Percentiles rank a stretch among this genome's conserved stretches.
These are phyloP conservation scores for Elaeagnus macrophylla DNA, from an alignment of 306 rosid species.

Conservation along the genomic window DNA sequence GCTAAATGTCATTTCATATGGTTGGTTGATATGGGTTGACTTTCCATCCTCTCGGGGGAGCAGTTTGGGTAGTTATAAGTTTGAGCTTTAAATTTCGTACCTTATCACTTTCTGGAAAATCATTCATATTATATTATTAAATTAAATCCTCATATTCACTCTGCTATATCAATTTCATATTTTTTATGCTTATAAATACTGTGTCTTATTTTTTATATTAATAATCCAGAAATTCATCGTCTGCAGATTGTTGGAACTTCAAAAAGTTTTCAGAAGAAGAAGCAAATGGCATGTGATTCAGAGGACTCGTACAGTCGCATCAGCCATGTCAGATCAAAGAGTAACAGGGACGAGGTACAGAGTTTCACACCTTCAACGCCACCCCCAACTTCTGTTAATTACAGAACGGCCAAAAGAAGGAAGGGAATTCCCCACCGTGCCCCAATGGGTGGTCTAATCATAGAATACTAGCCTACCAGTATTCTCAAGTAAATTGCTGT, in stretches of 20 bases:
- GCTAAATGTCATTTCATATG: neutral
- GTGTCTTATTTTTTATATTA: neutral
- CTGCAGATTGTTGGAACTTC: constrained; percentile 71
- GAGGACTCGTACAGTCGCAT: constrained; percentile 82
- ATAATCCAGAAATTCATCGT: constrained; percentile 7
- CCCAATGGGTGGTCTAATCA: constrained; percentile 82
- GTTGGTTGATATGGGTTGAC: too few species aligned
- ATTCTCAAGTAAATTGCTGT: neutral
- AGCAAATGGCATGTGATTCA: constrained; percentile 60
- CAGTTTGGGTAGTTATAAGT: too few species aligned
- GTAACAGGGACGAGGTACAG: constrained; percentile 31
- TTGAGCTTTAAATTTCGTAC: too few species aligned
- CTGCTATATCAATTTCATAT: too few species aligned
- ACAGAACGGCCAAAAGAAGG: constrained; percentile 79
- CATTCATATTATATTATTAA: neutral
- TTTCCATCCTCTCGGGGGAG: too few species aligned
- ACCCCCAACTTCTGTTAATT: constrained; percentile 71
- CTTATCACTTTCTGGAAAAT: constrained; percentile 4
- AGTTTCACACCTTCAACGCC: constrained; percentile 94
- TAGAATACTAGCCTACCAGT: constrained; percentile 43
- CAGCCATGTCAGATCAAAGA: constrained; percentile 46
- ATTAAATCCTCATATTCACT: neutral
- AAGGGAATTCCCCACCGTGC: constrained; percentile 96
- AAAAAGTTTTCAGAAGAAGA: constrained; percentile 44
- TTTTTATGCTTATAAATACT: neutral